Conservation (phyloP, 495 filamentous ascomycete species). For the Chaetomium tenue region DNA sequence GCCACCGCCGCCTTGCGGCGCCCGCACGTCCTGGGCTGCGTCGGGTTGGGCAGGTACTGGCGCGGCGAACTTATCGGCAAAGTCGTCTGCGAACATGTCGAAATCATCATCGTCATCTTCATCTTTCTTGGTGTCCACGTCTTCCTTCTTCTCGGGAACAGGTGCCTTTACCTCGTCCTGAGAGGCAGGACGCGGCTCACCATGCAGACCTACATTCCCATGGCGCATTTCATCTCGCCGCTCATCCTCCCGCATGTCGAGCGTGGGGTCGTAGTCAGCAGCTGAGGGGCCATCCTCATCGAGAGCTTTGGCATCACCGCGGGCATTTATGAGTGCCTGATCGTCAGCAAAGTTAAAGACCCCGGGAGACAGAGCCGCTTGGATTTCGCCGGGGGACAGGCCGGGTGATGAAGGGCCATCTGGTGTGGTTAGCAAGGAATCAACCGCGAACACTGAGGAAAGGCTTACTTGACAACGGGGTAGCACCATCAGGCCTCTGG, state of each 20-base stretch:
- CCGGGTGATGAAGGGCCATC: conserved; percentile 35
- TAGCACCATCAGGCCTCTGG: conserved; percentile 40
- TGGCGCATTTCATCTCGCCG: conserved; percentile 65
- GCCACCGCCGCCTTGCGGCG: conserved; percentile 49
- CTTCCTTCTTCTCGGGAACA: conserved; percentile 29
- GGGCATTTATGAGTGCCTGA: conserved; percentile 64
- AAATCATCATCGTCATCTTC: conserved; percentile 65
- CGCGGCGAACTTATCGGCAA: conserved; percentile 81
- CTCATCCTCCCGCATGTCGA: conserved; percentile 88
- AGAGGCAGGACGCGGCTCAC: conserved; percentile 36
- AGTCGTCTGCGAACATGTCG: conserved; percentile 96
- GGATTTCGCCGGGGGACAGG: conserved; percentile 37
- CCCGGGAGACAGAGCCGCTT: conserved; percentile 46
- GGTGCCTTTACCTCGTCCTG: conserved; percentile 22
- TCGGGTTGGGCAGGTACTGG: conserved; percentile 46
- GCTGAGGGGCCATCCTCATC: conserved; percentile 79
- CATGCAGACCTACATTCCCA: conserved; percentile 48
- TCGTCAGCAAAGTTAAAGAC: conserved; percentile 49
- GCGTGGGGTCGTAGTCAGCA: conserved; percentile 91
- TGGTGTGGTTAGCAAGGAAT: conserved; percentile 23
- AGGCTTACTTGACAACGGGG: conserved; percentile 44
- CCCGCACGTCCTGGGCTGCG: conserved; percentile 34
- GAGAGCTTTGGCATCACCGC: conserved; percentile 48
- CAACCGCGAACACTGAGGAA: neutral
- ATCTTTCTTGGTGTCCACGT: conserved; percentile 38